phyloP scores from a whole-genome alignment of 2,329 filamentous ascomycete species.

The Calonectria fujianensis region DNA sequence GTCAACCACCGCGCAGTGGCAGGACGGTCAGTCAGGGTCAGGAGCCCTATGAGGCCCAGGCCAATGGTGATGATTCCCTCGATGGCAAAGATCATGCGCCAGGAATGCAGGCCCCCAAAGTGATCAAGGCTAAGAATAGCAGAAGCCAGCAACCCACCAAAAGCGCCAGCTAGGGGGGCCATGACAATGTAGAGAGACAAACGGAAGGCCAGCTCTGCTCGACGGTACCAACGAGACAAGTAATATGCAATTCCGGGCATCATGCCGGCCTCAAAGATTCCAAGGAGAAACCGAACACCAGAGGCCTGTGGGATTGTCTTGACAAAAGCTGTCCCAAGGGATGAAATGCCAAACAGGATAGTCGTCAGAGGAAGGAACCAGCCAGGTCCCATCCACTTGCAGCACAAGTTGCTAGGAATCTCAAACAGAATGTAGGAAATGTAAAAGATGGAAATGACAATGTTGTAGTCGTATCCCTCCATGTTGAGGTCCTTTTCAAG shows the following conservation, averaged over 20 bases:
- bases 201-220: conserved; percentile 77
- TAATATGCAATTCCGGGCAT: conserved; percentile 80
- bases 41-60: conserved; percentile 12
- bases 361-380: conserved; percentile 32
- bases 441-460: conserved; percentile 33
- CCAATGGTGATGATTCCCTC: conserved; percentile 71
- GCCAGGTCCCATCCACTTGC: conserved; percentile 33
- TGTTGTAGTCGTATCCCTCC: conserved; percentile 75
- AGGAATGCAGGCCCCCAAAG: conserved; percentile 68
- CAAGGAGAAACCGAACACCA: conserved; percentile 76
- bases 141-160: conserved; percentile 78
- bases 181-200: conserved; percentile 79
- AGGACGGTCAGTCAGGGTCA: conserved; percentile 30
- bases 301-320: conserved; percentile 66
- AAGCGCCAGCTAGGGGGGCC: conserved; percentile 78
- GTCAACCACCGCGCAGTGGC: conserved; percentile 30
- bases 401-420: conserved; percentile 26
- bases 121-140: conserved; percentile 75
- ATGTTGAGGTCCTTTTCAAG: conserved; percentile 72
- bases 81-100: conserved; percentile 67
- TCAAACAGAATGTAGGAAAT: conserved; percentile 76
- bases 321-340: conserved; percentile 77
- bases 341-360: conserved; percentile 67
- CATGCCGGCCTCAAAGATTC: conserved; percentile 78
- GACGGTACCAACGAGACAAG: conserved; percentile 77